Conservation (phyloP, 768 basidiomycete genomes). For the Wakefieldia striispora region DNA sequence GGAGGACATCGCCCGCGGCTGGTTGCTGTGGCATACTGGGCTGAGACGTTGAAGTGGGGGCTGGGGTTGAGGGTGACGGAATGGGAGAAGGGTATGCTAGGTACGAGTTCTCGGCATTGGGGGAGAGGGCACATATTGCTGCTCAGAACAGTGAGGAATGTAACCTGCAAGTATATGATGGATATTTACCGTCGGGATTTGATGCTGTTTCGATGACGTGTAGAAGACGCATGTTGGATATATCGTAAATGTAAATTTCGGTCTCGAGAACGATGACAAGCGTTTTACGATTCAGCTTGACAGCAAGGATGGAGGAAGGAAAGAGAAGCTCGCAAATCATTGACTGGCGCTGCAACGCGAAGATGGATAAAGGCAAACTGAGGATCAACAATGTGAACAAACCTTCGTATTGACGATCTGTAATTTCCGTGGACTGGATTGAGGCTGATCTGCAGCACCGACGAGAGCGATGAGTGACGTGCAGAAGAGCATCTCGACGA, state of each 20-base stretch:
- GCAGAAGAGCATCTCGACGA: constrained; percentile 99
- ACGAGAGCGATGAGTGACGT: constrained; percentile 97
- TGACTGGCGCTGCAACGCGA: constrained; percentile 72
- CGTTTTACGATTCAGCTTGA: constrained; percentile 96
- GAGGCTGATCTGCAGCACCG: constrained; percentile 90
- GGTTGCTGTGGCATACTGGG: constrained; percentile 42
- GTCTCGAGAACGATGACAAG: constrained; percentile 93
- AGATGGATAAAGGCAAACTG: constrained; percentile 1
- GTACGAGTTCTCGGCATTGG: constrained; percentile 89
- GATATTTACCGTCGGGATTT: constrained; percentile 81
- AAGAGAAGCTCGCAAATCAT: constrained; percentile 99
- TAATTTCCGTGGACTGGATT: constrained; percentile 86
- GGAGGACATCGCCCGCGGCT: constrained; percentile 78
- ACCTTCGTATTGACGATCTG: constrained; percentile 99
- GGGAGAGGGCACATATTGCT: constrained; percentile 95
- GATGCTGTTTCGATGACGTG: constrained; percentile 97
- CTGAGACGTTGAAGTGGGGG: constrained; percentile 38
- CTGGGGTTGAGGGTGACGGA: constrained; percentile 70
- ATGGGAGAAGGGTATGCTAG: constrained; percentile 96
- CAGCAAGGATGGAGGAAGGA: constrained; percentile 94
- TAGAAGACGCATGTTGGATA: constrained; percentile 94
- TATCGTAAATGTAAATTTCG: constrained; percentile 99
- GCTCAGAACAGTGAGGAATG: constrained; percentile 7
- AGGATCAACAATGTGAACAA: constrained; percentile 14
- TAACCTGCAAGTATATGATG: background rate